These are phyloP conservation scores for Intubia oerlemansii DNA, from an alignment of 2,329 filamentous ascomycete genomes.

Conservation along the genomic window DNA sequence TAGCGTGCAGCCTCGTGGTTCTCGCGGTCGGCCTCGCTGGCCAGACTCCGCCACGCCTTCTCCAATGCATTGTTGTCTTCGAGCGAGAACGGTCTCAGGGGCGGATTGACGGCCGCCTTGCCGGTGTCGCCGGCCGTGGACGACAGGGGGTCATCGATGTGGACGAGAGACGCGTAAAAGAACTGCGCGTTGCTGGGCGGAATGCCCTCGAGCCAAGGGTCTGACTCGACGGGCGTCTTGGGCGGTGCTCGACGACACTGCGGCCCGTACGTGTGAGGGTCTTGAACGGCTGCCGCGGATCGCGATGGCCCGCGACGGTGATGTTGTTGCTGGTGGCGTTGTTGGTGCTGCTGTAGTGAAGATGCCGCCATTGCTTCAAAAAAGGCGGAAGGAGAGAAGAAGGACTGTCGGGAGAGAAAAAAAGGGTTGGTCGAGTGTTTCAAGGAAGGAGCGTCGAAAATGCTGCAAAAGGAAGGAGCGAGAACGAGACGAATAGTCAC, in stretches of 20 bases:
- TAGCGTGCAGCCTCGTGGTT: conserved; percentile 21
- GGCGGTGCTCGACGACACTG: conserved; percentile 38
- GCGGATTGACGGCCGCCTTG: too few species aligned
- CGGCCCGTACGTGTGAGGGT: conserved; percentile 33
- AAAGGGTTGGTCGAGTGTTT: too few species aligned
- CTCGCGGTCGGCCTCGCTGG: conserved; percentile 23
- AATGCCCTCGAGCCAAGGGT: conserved; percentile 22
- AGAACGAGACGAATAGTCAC: too few species aligned
- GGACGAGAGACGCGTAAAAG: conserved; percentile 65
- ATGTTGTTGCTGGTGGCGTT: too few species aligned
- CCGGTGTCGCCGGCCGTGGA: conserved; percentile 21
- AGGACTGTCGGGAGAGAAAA: too few species aligned
- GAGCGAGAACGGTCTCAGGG: conserved; percentile 55
- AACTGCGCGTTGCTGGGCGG: conserved; percentile 50
- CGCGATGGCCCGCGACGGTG: too few species aligned
- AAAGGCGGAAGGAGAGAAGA: too few species aligned
- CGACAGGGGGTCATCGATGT: conserved; percentile 77
- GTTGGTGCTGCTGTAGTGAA: too few species aligned
- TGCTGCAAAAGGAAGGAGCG: too few species aligned
- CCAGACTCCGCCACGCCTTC: conserved; percentile 49
- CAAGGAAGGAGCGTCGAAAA: too few species aligned
- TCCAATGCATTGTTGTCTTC: conserved; percentile 66
- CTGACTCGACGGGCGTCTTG: conserved; percentile 21
- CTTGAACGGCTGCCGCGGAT: too few species aligned
- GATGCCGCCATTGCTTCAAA: too few species aligned